Evolutionary conservation across 495 filamentous ascomycete species (phyloP).

Genomic region (Cercophora scortea): DNA sequence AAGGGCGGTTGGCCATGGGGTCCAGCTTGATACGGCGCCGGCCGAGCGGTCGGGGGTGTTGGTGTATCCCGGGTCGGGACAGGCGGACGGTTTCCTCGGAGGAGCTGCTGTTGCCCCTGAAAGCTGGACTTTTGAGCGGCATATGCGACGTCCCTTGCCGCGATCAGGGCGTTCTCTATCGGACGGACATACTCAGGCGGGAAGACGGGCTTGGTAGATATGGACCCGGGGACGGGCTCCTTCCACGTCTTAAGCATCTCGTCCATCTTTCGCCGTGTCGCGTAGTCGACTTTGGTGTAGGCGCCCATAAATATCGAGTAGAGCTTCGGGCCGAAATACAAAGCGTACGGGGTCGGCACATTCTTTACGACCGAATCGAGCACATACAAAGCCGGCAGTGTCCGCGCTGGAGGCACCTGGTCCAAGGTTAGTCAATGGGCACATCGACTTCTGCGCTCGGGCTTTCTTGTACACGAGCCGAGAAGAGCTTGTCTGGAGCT

Average conservation of each 20-base stretch:
- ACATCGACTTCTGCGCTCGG: neutral
- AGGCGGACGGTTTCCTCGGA: slow-evolving; percentile 48
- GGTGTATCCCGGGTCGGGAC: slow-evolving; percentile 58
- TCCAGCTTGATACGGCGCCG: slow-evolving; percentile 13
- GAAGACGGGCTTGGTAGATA: slow-evolving; percentile 84
- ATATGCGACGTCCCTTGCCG: slow-evolving; percentile 67
- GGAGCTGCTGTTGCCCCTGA: slow-evolving; percentile 55
- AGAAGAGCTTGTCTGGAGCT: too few relatives aligned
- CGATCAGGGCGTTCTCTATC: slow-evolving; percentile 91
- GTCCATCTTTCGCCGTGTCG: slow-evolving; percentile 81
- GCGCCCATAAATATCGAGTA: slow-evolving; percentile 95
- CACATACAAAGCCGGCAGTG: slow-evolving; percentile 92
- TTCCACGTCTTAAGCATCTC: slow-evolving; percentile 99
- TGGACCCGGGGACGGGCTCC: slow-evolving; percentile 84
- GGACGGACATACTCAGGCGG: slow-evolving; percentile 71
- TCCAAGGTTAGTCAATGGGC: slow-evolving; percentile 1
- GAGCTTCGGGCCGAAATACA: slow-evolving; percentile 86
- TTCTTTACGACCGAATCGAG: slow-evolving; percentile 98
- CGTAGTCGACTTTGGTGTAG: slow-evolving; percentile 75
- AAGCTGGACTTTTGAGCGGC: slow-evolving; percentile 61
- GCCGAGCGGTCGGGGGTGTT: slow-evolving; percentile 53
- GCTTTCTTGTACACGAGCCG: too few relatives aligned
- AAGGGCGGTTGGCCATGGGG: slow-evolving; percentile 17
- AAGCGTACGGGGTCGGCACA: slow-evolving; percentile 92
- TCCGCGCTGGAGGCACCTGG: slow-evolving; percentile 76